Evolutionary conservation across 768 basidiomycete genomes (phyloP), one percentile per base, ranked within the genome.

Genomic region (Chiua virens): DNA sequence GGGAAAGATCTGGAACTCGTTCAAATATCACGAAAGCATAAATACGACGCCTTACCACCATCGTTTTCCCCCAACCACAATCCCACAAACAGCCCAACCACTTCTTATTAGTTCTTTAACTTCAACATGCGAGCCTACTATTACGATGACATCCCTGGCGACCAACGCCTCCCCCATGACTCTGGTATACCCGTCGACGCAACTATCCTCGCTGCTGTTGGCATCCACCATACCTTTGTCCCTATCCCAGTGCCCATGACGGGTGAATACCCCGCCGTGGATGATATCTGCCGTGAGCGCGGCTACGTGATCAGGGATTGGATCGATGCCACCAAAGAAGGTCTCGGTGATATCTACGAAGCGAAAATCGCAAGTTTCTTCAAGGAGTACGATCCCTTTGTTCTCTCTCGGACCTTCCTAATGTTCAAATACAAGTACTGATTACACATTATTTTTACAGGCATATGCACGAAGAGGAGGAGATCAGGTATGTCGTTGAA

Each of bases 391-490:
- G 83, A 34, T 15, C 32, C 32, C 15, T 34, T 66, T n/a, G n/a
- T n/a, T n/a, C n/a, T n/a, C n/a, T n/a, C n/a, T n/a, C n/a, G n/a
- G n/a, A n/a, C n/a, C n/a, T n/a, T n/a, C n/a, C n/a, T n/a, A n/a
- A n/a, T n/a, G n/a, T n/a, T n/a, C n/a, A n/a, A n/a, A n/a, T n/a
- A n/a, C n/a, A n/a, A n/a, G n/a, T n/a, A n/a, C n/a, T n/a, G n/a
- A n/a, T n/a, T n/a, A n/a, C n/a, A n/a, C n/a, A n/a, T n/a, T n/a
- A 27, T 27, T 4, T 8, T 10, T 5, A 14, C 58, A 89, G 89
- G 62, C 92, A 95, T 62, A 79, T 96, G 75, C 93, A 95, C 60
- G 92, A 96, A 68, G 93, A 96, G 60, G 92, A 96, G 65, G 92
- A 96, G 71, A 95, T 94, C 62, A 77, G 92, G 5, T 97, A 89